Evolutionary conservation across 2,329 filamentous ascomycete species (phyloP).

Genomic region (Basipetospora chlamydospora): DNA sequence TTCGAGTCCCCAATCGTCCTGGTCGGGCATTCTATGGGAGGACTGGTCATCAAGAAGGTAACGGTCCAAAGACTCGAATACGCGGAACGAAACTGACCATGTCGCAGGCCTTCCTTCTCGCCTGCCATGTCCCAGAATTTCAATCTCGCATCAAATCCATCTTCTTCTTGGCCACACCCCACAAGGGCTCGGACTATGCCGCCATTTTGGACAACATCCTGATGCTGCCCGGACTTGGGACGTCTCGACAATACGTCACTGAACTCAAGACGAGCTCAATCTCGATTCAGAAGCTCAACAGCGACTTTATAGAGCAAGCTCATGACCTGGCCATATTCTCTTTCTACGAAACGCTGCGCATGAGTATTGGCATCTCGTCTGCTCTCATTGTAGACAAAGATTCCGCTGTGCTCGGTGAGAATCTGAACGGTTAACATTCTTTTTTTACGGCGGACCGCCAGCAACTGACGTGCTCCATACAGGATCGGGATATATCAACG

Average conservation of each 20-base stretch:
- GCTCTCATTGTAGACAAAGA: slow-evolving; percentile 17
- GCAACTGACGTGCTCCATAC: not conserved
- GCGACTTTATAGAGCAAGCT: slow-evolving; percentile 15
- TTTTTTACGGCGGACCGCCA: no score
- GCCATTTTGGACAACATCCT: slow-evolving; percentile 14
- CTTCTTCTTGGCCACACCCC: slow-evolving; percentile 21
- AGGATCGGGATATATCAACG: slow-evolving; percentile 11
- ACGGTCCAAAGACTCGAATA: no score
- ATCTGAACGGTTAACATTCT: not conserved
- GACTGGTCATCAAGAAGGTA: slow-evolving; percentile 20
- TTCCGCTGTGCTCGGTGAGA: slow-evolving; percentile 17
- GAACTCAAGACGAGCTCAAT: slow-evolving; percentile 12
- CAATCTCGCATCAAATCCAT: slow-evolving; percentile 13
- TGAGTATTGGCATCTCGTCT: slow-evolving; percentile 11
- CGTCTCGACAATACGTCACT: slow-evolving; percentile 5
- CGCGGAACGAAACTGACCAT: not conserved
- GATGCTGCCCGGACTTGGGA: not conserved
- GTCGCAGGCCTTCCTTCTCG: slow-evolving; percentile 11
- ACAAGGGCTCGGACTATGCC: slow-evolving; percentile 18
- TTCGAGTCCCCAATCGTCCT: slow-evolving; percentile 13
- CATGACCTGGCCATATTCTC: slow-evolving; percentile 17
- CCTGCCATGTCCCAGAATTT: slow-evolving; percentile 7
- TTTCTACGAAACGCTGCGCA: slow-evolving; percentile 19
- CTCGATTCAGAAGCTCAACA: slow-evolving; percentile 16
- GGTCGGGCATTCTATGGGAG: slow-evolving; percentile 16